Evolutionary conservation across 2,329 filamentous ascomycete species (phyloP).

Genomic region (Aureobasidium mangrovei): DNA sequence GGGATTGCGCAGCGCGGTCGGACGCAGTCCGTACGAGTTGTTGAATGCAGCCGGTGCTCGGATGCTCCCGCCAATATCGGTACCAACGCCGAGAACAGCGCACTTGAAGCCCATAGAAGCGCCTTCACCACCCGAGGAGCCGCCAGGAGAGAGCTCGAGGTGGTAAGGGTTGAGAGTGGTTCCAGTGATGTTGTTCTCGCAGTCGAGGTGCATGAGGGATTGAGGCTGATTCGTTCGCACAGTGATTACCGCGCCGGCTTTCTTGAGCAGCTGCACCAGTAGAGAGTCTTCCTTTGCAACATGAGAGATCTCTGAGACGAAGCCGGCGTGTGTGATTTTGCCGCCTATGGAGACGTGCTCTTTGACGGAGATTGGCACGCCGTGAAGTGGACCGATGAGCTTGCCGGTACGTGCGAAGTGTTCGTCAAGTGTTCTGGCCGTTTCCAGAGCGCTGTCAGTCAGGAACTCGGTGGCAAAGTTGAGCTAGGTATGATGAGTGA

Average conservation of each 20-base stretch:
- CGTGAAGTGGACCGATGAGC: constrained; percentile 29
- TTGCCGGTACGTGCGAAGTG: constrained; percentile 29
- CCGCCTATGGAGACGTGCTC: constrained; percentile 18
- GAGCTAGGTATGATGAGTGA: background rate
- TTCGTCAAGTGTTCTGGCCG: constrained; percentile 34
- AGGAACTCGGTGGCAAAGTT: constrained; percentile 41
- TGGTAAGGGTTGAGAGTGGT: constrained; percentile 49
- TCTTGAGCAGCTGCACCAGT: constrained; percentile 41
- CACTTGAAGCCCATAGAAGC: constrained; percentile 45
- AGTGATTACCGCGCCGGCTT: constrained; percentile 45
- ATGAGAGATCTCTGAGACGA: constrained; percentile 46
- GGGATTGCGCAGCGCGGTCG: constrained; percentile 37
- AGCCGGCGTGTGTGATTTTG: constrained; percentile 13
- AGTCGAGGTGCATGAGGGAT: constrained; percentile 47
- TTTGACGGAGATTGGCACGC: constrained; percentile 19
- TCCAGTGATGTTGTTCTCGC: constrained; percentile 43
- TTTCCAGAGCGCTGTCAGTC: constrained; percentile 28
- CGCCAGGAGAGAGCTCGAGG: constrained; percentile 41
- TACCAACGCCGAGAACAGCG: constrained; percentile 48
- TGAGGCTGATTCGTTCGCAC: constrained; percentile 48
- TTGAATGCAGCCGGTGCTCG: constrained; percentile 41
- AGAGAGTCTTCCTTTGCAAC: constrained; percentile 38
- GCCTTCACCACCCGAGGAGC: constrained; percentile 49
- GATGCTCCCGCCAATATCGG: constrained; percentile 45
- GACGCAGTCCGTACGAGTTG: constrained; percentile 37